phyloP scores from a whole-genome alignment of 257 asterid species.

The Agastache rugosa region DNA sequence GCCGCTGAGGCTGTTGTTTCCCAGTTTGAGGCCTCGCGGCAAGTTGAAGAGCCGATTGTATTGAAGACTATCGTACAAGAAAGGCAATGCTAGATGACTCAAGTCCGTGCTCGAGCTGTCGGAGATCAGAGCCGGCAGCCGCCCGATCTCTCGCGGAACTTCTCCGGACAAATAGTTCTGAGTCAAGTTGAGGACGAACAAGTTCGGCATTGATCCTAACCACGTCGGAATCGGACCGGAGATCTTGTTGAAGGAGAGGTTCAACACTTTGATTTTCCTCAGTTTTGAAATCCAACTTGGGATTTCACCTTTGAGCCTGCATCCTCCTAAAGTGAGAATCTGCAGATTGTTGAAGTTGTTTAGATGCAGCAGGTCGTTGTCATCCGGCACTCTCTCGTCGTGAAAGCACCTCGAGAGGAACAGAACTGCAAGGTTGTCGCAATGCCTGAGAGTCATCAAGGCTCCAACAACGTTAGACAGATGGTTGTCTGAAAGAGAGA shows the following conservation, averaged over 20 bases:
- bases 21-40: slow-evolving; percentile 52
- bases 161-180: slow-evolving; percentile 46
- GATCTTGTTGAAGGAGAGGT: slow-evolving; percentile 51
- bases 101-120: slow-evolving; percentile 49
- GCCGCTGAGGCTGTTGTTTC: slow-evolving; percentile 53
- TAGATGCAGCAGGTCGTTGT: slow-evolving; percentile 31
- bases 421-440: slow-evolving; percentile 50
- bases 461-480: slow-evolving; percentile 50
- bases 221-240: slow-evolving; percentile 56
- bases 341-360: slow-evolving; percentile 49
- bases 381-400: slow-evolving; percentile 47
- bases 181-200: slow-evolving; percentile 51
- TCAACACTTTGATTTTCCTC: slow-evolving; percentile 51
- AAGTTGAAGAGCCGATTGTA: slow-evolving; percentile 57
- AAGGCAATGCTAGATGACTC: slow-evolving; percentile 52
- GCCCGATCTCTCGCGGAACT: slow-evolving; percentile 46
- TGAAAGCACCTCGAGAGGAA: slow-evolving; percentile 57
- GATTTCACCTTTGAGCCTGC: slow-evolving; percentile 50
- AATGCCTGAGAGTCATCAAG: slow-evolving; percentile 44
- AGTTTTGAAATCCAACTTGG: slow-evolving; percentile 47
- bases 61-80: slow-evolving; percentile 44
- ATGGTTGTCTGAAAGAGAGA: slow-evolving; percentile 50
- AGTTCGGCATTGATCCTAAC: slow-evolving; percentile 55
- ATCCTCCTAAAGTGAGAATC: slow-evolving; percentile 54
- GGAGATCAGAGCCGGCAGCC: slow-evolving; percentile 43